These are phyloP conservation scores for Penicillium griseofulvum DNA, from an alignment of 2,329 filamentous ascomycete species.

Conservation along the genomic window DNA sequence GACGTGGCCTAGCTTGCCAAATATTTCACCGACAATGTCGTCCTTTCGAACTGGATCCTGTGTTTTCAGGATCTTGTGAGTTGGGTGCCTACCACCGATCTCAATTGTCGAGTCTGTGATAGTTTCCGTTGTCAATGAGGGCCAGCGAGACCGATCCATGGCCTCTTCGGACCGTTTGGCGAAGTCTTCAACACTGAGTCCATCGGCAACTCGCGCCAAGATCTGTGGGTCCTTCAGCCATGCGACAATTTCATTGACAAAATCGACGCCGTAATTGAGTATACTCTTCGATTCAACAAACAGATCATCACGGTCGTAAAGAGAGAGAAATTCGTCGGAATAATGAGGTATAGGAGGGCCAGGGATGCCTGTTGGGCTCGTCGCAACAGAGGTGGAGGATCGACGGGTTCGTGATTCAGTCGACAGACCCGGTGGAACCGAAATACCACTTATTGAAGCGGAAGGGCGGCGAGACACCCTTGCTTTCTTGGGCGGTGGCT, in stretches of 20 bases:
- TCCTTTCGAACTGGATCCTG: constrained; percentile 51
- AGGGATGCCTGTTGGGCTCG: constrained; percentile 68
- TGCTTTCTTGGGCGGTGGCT: constrained; percentile 68
- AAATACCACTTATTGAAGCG: constrained; percentile 69
- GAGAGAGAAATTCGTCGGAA: constrained; percentile 70
- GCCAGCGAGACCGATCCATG: constrained; percentile 55
- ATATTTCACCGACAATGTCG: constrained; percentile 68
- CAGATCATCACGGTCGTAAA: constrained; percentile 64
- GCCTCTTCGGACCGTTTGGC: constrained; percentile 62
- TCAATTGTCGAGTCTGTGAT: constrained; percentile 50
- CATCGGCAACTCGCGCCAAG: constrained; percentile 66
- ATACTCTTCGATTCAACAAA: constrained; percentile 66
- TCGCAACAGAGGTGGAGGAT: constrained; percentile 59
- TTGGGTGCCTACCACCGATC: constrained; percentile 58
- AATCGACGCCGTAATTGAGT: constrained; percentile 70
- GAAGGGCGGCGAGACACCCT: constrained; percentile 80
- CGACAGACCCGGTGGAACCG: constrained; percentile 63
- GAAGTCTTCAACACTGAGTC: constrained; percentile 62
- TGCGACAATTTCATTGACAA: constrained; percentile 69
- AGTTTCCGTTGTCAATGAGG: constrained; percentile 52
- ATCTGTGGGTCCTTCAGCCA: constrained; percentile 76
- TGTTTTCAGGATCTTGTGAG: constrained; percentile 63
- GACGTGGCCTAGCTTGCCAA: constrained; percentile 71
- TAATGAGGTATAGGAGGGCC: constrained; percentile 66
- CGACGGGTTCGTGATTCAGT: constrained; percentile 59